phyloP scores from a whole-genome alignment of 2,329 filamentous ascomycete genomes.

The Bimuria novae-zelandiae region DNA sequence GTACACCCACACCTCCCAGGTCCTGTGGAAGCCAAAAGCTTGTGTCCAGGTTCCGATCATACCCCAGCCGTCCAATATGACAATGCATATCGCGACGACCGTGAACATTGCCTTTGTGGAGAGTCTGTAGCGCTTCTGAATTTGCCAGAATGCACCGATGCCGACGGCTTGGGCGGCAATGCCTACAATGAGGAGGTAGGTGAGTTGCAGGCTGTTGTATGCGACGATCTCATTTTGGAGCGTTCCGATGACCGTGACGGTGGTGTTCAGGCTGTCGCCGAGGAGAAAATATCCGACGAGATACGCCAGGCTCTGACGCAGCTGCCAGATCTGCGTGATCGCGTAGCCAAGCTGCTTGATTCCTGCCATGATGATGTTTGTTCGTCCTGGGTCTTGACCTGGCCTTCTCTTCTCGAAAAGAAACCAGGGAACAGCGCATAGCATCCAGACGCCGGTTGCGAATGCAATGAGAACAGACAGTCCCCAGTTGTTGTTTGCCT shows the following conservation, averaged over 20 bases:
- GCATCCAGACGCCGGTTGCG: slow-evolving; percentile 66
- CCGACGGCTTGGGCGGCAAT: slow-evolving; percentile 67
- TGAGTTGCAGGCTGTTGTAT: slow-evolving; percentile 68
- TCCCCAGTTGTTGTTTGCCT: slow-evolving; percentile 68
- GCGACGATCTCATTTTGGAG: slow-evolving; percentile 68
- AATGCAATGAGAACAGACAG: slow-evolving; percentile 69
- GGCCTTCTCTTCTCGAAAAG: slow-evolving; percentile 66
- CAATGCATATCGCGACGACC: slow-evolving; percentile 54
- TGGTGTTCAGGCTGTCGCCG: slow-evolving; percentile 72
- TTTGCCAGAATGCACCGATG: slow-evolving; percentile 65
- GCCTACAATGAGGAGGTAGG: slow-evolving; percentile 69
- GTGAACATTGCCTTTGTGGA: slow-evolving; percentile 72
- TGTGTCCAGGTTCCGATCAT: slow-evolving; percentile 64
- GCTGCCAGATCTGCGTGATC: slow-evolving; percentile 62
- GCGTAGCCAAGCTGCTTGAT: slow-evolving; percentile 64
- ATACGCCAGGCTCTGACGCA: slow-evolving; percentile 69
- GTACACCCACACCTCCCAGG: slow-evolving; percentile 58
- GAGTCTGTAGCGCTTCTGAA: slow-evolving; percentile 64
- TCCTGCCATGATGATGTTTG: slow-evolving; percentile 62
- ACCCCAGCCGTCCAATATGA: slow-evolving; percentile 49
- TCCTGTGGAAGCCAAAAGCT: slow-evolving; percentile 58
- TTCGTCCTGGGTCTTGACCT: slow-evolving; percentile 58
- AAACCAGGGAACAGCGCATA: slow-evolving; percentile 70
- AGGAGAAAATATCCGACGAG: slow-evolving; percentile 67
- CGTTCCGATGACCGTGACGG: slow-evolving; percentile 69